phyloP scores from a whole-genome alignment of 108 stramenopile species.

The Parietichytrium sp. region DNA sequence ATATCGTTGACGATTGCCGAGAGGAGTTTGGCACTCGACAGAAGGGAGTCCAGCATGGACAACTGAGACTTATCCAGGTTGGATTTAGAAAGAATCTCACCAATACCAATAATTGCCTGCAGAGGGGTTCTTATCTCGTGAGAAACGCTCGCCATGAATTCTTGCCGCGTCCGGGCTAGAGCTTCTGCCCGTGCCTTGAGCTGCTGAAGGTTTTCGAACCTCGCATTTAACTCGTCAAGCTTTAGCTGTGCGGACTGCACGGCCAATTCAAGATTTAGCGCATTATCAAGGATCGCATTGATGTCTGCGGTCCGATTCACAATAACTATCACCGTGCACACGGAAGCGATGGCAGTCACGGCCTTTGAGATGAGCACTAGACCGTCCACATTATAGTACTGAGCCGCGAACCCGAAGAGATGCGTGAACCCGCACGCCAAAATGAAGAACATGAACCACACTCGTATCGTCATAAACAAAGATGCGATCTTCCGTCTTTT shows the following conservation, averaged over 20 bases:
- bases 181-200: neutral
- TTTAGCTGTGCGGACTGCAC: neutral
- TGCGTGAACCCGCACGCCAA: conserved; percentile 12
- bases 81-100: conserved; percentile 5
- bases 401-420: neutral
- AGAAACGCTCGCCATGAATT: conserved; percentile 27
- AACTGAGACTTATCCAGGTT: neutral
- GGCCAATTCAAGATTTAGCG: neutral
- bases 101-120: conserved; percentile 20
- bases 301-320: neutral
- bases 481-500: neutral
- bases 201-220: neutral
- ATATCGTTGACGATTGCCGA: conserved; percentile 37
- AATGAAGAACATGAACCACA: conserved; percentile 40
- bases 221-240: neutral
- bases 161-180: neutral
- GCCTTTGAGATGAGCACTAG: neutral
- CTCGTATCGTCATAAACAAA: neutral
- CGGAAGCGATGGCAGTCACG: conserved; percentile 15
- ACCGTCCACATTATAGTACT: neutral
- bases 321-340: neutral
- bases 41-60: neutral
- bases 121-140: conserved; percentile 20
- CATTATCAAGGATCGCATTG: neutral
- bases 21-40: neutral